phyloP scores from a whole-genome alignment of 257 asterid species.

The Apocynum venetum region DNA sequence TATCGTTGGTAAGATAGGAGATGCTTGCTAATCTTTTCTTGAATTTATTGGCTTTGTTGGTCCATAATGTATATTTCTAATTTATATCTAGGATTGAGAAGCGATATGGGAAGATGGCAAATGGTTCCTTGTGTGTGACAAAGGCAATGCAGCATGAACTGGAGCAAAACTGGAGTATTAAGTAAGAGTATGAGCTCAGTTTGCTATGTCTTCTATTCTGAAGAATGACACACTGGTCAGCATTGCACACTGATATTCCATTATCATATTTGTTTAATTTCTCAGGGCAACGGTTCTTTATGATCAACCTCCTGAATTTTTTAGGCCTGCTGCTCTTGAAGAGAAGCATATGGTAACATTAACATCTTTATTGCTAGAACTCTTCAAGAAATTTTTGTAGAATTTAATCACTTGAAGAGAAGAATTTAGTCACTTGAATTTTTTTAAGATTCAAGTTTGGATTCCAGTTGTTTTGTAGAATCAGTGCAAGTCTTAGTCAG shows the following conservation, averaged over 20 bases:
- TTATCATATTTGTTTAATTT: constrained; percentile 12
- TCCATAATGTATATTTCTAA: constrained; percentile 17
- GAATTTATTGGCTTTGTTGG: constrained; percentile 2
- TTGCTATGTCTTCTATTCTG: constrained; percentile 6
- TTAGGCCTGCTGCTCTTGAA: constrained; percentile 65
- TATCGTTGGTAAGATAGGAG: constrained; percentile 63
- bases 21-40: constrained; percentile 8
- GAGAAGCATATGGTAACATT: constrained; percentile 77
- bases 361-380: constrained; percentile 16
- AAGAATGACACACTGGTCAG: constrained; percentile 8
- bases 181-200: constrained; percentile 43
- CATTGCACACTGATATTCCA: constrained; percentile 8
- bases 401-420: constrained; percentile 17
- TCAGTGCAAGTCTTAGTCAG: constrained; percentile 45
- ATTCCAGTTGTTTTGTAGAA: constrained; percentile 83
- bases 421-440: constrained; percentile 18
- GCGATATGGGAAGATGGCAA: constrained; percentile 79
- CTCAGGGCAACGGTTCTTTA: constrained; percentile 84
- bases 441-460: constrained; percentile 26
- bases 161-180: constrained; percentile 88
- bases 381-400: constrained; percentile 8
- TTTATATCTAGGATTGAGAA: constrained; percentile 75
- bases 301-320: constrained; percentile 96
- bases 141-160: constrained; percentile 97
- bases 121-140: constrained; percentile 94